These are phyloP conservation scores for Arthrinium phaeospermum DNA, from an alignment of 2,329 filamentous ascomycete species.

Conservation along the genomic window DNA sequence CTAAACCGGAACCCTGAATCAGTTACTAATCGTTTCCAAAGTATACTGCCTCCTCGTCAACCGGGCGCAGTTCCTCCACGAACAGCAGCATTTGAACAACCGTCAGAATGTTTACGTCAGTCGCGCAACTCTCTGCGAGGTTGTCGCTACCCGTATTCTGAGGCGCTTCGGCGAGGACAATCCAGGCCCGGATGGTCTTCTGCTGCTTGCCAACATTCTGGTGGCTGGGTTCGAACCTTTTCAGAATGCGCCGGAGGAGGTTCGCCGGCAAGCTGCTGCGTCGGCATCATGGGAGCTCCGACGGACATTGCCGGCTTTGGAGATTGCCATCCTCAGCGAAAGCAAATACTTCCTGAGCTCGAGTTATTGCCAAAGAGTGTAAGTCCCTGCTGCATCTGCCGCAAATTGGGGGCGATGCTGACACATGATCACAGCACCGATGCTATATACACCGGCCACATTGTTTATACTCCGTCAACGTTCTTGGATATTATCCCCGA, in stretches of 20 bases:
- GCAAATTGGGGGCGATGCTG: neutral
- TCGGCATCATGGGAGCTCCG: slow-evolving; percentile 54
- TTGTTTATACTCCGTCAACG: slow-evolving; percentile 82
- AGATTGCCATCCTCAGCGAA: slow-evolving; percentile 83
- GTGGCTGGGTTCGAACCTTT: slow-evolving; percentile 87
- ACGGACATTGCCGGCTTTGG: slow-evolving; percentile 75
- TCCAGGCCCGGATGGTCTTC: slow-evolving; percentile 70
- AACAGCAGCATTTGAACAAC: slow-evolving; percentile 77
- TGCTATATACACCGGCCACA: slow-evolving; percentile 79
- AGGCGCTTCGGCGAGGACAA: slow-evolving; percentile 81
- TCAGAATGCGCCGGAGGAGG: slow-evolving; percentile 75
- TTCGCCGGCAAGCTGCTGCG: slow-evolving; percentile 63
- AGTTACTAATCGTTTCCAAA: slow-evolving; percentile 44
- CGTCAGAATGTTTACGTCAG: slow-evolving; percentile 83
- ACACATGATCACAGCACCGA: slow-evolving; percentile 55
- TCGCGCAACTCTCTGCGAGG: slow-evolving; percentile 78
- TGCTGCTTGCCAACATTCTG: slow-evolving; percentile 78
- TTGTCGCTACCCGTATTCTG: slow-evolving; percentile 79
- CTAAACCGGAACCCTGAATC: neutral
- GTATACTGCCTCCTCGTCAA: slow-evolving; percentile 88
- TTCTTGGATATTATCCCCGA: slow-evolving; percentile 87
- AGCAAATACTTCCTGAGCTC: slow-evolving; percentile 80
- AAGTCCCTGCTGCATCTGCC: slow-evolving; percentile 33
- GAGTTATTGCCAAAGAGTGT: slow-evolving; percentile 79
- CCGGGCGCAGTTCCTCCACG: slow-evolving; percentile 76